Conservation (phyloP, 2,329 filamentous ascomycete genomes). For the Talaromyces pinophilus region DNA sequence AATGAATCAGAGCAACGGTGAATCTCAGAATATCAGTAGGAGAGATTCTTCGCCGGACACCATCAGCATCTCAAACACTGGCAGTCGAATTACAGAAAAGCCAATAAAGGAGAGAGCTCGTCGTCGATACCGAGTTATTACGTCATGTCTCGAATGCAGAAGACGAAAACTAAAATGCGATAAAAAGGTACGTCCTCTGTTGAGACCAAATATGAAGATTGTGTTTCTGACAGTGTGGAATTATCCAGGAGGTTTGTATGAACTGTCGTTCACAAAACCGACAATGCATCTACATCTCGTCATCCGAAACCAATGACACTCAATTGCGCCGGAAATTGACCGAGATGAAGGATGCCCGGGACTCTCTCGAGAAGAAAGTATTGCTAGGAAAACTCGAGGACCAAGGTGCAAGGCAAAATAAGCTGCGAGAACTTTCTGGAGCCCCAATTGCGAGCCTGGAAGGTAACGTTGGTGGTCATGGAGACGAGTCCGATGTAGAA, state of each 20-base stretch:
- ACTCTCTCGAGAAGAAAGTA: constrained; percentile 8
- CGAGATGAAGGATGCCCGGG: constrained; percentile 7
- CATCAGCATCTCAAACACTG: not conserved
- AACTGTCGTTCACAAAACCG: constrained; percentile 6
- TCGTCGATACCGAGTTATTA: constrained; percentile 9
- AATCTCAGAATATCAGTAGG: not conserved
- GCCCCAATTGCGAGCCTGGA: constrained; percentile 10
- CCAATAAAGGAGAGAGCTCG: not conserved
- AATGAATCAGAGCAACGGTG: not conserved
- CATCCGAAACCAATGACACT: not conserved
- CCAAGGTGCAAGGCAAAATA: not conserved
- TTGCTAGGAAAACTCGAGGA: not conserved
- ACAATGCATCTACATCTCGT: constrained; percentile 12
- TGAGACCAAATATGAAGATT: not conserved
- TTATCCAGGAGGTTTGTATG: not conserved
- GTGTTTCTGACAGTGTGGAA: not conserved
- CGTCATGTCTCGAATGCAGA: constrained; percentile 9
- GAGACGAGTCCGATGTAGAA: constrained; percentile 3
- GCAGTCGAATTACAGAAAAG: not conserved
- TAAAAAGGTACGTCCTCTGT: not conserved
- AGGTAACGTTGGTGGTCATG: not conserved
- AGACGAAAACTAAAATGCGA: constrained; percentile 14
- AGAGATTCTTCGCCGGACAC: not conserved
- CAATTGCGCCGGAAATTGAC: constrained; percentile 7
- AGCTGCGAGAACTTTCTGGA: not conserved